These are phyloP conservation scores for Dorcoceras hygrometricum DNA, from an alignment of 257 asterid genomes.

Conservation along the genomic window DNA sequence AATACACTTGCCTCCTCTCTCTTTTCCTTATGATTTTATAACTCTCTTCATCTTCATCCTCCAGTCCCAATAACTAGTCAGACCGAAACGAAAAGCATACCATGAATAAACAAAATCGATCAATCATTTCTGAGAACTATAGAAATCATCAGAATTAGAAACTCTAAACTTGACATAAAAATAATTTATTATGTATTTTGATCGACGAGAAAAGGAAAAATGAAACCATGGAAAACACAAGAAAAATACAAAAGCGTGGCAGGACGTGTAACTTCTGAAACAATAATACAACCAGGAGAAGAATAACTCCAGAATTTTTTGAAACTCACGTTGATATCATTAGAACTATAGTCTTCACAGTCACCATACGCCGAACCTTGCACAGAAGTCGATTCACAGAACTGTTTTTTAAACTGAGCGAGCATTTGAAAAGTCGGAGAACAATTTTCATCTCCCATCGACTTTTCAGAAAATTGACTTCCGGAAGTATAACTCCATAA, in stretches of 20 bases:
- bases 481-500: conserved; percentile 71
- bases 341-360: conserved; percentile 30
- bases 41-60: conserved; percentile 65
- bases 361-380: conserved; percentile 19
- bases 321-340: conserved; percentile 54
- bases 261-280: not conserved
- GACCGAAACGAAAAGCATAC: conserved; percentile 13
- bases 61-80: conserved; percentile 57
- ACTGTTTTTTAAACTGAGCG: conserved; percentile 58
- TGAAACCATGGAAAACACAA: not conserved
- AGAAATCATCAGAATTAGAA: not conserved
- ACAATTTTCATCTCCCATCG: conserved; percentile 47
- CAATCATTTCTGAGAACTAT: not conserved
- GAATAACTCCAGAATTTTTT: not conserved
- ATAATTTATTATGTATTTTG: too few species aligned
- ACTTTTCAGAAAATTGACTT: conserved; percentile 82
- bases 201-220: not conserved
- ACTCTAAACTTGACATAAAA: too few species aligned
- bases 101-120: not conserved
- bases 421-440: conserved; percentile 68
- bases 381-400: conserved; percentile 46
- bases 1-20: conserved; percentile 83
- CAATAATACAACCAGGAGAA: not conserved
- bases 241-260: not conserved
- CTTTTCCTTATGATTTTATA: conserved; percentile 58